Evolutionary conservation across 2,329 filamentous ascomycete genomes (phyloP), one percentile per base, ranked within the genome.

Genomic region (Alternaria sp.): DNA sequence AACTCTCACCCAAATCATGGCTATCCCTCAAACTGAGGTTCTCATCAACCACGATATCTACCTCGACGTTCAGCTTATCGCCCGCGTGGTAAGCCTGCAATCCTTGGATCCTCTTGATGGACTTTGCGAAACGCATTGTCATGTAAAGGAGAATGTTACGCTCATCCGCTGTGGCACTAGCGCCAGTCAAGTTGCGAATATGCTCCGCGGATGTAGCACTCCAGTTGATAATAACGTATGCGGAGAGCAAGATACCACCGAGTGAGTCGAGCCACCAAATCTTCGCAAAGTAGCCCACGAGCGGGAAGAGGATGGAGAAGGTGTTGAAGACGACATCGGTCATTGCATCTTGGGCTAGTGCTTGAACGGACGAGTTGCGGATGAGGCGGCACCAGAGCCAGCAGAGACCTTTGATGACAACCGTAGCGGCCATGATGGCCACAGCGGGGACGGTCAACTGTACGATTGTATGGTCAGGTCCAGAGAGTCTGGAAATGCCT

Each of bases 61-160:
- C 92, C 71, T 90, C 88, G 27, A 94, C 91, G 65, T 92, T 93
- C 59, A 95, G 84, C 82, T 93, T 94, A 77, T 95, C 92, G 27
- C 92, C 92, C 0, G 90, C 89, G 72, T 96, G 92, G 75, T 95
- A 96, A 2, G 92, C 92, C 68, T 93, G 90, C 57, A 95, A 81
- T 32, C 92, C 92, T 75, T 95, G 92, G 62, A 96, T 95, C 75
- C 92, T 90, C 73, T 88, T 89, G 74, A 97, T 96, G 12, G 91
- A 91, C 68, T 91, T 92, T 46, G 93, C 93, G 75, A 97, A 97
- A 20, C 94, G 90, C 91, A 97, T 97, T 1, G 93, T 95, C 68
- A 97, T 86, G 80, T 97, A 97, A 1, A 97, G 84, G 22, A 97
- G 80, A 48, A 97, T 87, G 74, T 95, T 97, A 30, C 93, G 86